A percentile compares a stretch with the other conserved stretches of the same genome.
phyloP scores from a whole-genome alignment of 495 filamentous ascomycete genomes.

The Penicillium subrubescens region DNA sequence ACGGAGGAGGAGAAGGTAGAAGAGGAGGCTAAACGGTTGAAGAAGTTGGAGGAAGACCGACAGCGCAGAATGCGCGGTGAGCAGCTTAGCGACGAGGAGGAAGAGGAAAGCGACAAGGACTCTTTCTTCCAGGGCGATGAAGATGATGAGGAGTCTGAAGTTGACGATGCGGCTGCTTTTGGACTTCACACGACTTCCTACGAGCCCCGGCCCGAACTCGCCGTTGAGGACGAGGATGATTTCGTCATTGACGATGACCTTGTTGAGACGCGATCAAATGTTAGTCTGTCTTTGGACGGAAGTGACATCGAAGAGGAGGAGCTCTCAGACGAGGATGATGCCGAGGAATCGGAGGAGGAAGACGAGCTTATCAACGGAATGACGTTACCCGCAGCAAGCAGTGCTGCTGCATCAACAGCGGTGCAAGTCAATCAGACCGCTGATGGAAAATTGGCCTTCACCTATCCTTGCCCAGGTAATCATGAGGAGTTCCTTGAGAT shows the following conservation, averaged over 20 bases:
- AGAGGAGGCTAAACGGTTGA: constrained; percentile 72
- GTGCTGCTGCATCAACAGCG: constrained; percentile 27
- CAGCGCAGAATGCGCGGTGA: constrained; percentile 50
- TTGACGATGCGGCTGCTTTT: constrained; percentile 59
- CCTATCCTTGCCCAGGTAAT: constrained; percentile 78
- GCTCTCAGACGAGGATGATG: constrained; percentile 49
- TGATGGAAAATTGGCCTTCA: constrained; percentile 66
- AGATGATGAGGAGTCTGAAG: constrained; percentile 42
- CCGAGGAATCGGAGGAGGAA: constrained; percentile 49
- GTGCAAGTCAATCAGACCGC: constrained; percentile 37
- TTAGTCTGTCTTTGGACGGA: constrained; percentile 52
- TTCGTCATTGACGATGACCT: constrained; percentile 88
- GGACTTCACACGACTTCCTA: constrained; percentile 45
- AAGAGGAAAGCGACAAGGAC: constrained; percentile 50
- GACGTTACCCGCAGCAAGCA: constrained; percentile 27
- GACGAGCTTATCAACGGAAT: constrained; percentile 50
- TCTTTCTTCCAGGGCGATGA: constrained; percentile 46
- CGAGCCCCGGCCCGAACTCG: constrained; percentile 42
- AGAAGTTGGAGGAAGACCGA: constrained; percentile 77
- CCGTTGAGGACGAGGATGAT: constrained; percentile 87
- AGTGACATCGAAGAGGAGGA: constrained; percentile 57
- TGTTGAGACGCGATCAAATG: constrained; percentile 59
- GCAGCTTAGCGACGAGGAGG: constrained; percentile 44
- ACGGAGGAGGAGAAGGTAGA: constrained; percentile 84
- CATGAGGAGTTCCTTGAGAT: constrained; percentile 73